phyloP scores from a whole-genome alignment of 1,284 basidiomycete genomes.

The Trametes polyzona region DNA sequence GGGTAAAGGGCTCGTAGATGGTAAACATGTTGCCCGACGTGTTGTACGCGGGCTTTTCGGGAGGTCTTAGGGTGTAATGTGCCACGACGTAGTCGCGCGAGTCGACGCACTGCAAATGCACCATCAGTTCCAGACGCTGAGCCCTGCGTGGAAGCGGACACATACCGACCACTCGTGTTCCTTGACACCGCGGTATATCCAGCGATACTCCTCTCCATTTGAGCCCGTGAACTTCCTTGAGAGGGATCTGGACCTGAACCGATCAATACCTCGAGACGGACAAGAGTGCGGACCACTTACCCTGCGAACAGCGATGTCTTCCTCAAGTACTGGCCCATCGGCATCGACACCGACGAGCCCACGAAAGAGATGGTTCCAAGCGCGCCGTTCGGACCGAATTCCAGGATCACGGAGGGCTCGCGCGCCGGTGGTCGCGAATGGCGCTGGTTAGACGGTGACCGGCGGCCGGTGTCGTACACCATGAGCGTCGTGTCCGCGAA shows the following conservation, averaged over 20 bases:
- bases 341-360: conserved; percentile 45
- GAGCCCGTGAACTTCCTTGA: conserved; percentile 66
- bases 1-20: conserved; percentile 59
- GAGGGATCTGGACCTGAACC: conserved; percentile 48
- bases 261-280: not conserved
- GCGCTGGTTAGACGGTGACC: conserved; percentile 59
- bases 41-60: conserved; percentile 55
- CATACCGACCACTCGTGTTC: conserved; percentile 74
- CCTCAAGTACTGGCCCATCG: conserved; percentile 63
- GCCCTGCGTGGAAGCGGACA: conserved; percentile 21
- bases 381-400: conserved; percentile 56
- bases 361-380: conserved; percentile 62
- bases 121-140: conserved; percentile 8
- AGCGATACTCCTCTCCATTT: conserved; percentile 69
- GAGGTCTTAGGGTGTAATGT: conserved; percentile 57
- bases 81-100: conserved; percentile 66
- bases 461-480: conserved; percentile 66
- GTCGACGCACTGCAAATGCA: conserved; percentile 54
- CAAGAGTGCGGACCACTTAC: conserved; percentile 42
- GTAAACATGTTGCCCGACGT: conserved; percentile 70
- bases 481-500: conserved; percentile 25
- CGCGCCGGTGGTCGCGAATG: conserved; percentile 54
- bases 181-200: conserved; percentile 54
- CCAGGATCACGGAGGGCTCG: conserved; percentile 56
- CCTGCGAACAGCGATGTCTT: conserved; percentile 65